These are phyloP conservation scores for Astragalus membranaceus DNA, from an alignment of 306 rosid species.

Conservation along the genomic window DNA sequence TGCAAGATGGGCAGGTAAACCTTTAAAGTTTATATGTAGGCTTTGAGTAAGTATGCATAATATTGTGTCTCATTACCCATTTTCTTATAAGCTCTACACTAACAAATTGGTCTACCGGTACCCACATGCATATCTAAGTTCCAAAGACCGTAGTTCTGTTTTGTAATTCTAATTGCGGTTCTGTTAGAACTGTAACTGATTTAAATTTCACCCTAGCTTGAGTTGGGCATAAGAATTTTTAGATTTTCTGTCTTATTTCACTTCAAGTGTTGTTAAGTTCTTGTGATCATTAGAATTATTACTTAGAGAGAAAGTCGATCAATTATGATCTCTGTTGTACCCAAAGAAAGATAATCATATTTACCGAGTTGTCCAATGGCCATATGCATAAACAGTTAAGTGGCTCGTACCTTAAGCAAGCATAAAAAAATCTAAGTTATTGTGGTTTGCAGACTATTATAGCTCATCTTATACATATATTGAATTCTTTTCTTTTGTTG, in stretches of 20 bases:
- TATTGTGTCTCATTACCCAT: neutral
- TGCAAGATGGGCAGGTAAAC: constrained; percentile 98
- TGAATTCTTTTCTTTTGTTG: neutral
- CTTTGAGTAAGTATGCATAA: neutral
- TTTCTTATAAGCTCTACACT: neutral
- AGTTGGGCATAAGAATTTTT: neutral
- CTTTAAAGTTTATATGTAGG: constrained; percentile 6
- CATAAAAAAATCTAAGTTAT: neutral
- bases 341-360: neutral
- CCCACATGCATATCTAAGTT: neutral
- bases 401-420: neutral
- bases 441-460: no score
- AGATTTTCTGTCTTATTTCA: neutral
- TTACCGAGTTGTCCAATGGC: neutral
- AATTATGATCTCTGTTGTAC: neutral
- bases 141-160: neutral
- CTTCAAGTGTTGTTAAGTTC: neutral
- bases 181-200: neutral
- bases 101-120: neutral
- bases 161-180: neutral
- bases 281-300: neutral
- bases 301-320: neutral
- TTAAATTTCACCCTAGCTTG: neutral
- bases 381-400: neutral
- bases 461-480: no score